Percentiles rank a stretch among this genome's conserved stretches.
These are phyloP conservation scores for Rhodotorula sp. DNA, from an alignment of 1,284 basidiomycete genomes.

Conservation along the genomic window DNA sequence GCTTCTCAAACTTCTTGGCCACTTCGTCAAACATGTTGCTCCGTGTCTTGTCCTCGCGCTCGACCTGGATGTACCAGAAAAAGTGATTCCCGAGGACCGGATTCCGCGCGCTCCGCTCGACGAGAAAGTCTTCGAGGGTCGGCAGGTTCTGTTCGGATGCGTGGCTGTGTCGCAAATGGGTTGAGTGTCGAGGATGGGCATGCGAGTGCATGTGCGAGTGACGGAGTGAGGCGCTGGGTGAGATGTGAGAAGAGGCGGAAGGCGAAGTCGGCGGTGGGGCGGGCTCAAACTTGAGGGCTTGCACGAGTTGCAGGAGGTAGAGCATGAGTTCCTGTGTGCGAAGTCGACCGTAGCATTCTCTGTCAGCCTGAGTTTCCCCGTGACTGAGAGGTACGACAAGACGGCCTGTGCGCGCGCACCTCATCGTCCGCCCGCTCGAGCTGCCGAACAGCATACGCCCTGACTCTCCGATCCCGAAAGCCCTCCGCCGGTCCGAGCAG, in stretches of 20 bases:
- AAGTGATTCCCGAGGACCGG: conserved; percentile 83
- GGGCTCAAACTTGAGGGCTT: conserved; percentile 89
- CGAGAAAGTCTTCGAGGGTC: conserved; percentile 79
- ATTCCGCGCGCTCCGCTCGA: conserved; percentile 78
- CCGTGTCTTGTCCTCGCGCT: conserved; percentile 69
- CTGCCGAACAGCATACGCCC: conserved; percentile 90
- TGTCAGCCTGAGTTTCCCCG: too few species aligned
- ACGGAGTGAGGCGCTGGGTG: conserved; percentile 25
- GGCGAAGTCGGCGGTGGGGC: conserved; percentile 11
- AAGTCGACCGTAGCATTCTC: not conserved
- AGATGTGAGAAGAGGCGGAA: conserved; percentile 18
- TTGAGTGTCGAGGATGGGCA: conserved; percentile 54
- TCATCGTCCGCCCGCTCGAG: conserved; percentile 91
- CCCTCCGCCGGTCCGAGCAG: conserved; percentile 73
- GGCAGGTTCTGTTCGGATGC: conserved; percentile 61
- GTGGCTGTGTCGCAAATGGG: conserved; percentile 50
- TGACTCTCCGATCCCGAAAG: conserved; percentile 85
- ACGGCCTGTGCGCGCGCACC: conserved; percentile 54
- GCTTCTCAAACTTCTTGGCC: conserved; percentile 81
- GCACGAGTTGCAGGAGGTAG: conserved; percentile 93
- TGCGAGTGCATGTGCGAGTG: conserved; percentile 24
- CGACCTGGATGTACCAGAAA: conserved; percentile 98
- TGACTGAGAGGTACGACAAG: not conserved
- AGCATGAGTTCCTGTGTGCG: conserved; percentile 65
- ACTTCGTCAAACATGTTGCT: conserved; percentile 91